A percentile compares a stretch with the other conserved stretches of the same genome.
phyloP scores from a whole-genome alignment of 2,329 filamentous ascomycete genomes.

The Paecilomyces formosus region DNA sequence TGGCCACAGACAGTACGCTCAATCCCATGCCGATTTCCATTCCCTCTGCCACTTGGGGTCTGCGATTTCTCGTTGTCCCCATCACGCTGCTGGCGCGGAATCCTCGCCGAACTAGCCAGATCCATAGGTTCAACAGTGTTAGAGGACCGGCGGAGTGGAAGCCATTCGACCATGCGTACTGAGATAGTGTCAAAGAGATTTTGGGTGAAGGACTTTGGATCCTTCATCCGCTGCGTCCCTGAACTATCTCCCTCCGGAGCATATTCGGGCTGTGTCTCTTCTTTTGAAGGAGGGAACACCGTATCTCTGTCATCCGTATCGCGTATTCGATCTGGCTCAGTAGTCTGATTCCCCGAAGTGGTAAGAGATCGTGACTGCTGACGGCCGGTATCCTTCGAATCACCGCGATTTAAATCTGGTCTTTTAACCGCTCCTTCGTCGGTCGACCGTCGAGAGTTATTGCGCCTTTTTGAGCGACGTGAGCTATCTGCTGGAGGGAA shows the following conservation, averaged over 20 bases:
- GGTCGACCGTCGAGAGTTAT: slow-evolving; percentile 15
- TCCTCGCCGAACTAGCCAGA: slow-evolving; percentile 4
- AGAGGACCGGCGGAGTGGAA: slow-evolving; percentile 31
- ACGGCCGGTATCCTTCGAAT: neutral
- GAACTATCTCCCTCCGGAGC: slow-evolving; percentile 14
- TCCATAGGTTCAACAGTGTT: slow-evolving; percentile 12
- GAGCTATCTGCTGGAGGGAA: slow-evolving; percentile 16
- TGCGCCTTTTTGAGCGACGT: slow-evolving; percentile 23
- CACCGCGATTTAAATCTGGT: neutral
- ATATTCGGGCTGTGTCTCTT: slow-evolving; percentile 4
- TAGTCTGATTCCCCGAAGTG: neutral
- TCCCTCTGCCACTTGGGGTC: neutral
- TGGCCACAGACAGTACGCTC: neutral
- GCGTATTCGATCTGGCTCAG: neutral
- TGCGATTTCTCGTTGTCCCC: slow-evolving; percentile 1
- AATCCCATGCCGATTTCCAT: neutral
- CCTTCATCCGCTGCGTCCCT: slow-evolving; percentile 35
- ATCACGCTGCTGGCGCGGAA: neutral
- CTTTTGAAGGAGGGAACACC: neutral
- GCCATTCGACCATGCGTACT: slow-evolving; percentile 39
- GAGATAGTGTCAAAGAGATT: slow-evolving; percentile 45
- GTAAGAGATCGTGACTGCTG: neutral
- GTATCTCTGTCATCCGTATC: neutral
- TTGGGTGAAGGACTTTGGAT: slow-evolving; percentile 57
- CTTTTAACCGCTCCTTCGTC: neutral